Percentiles rank a stretch among this genome's conserved stretches.
phyloP scores from a whole-genome alignment of 768 basidiomycete species.

The Mycena latifolia region DNA sequence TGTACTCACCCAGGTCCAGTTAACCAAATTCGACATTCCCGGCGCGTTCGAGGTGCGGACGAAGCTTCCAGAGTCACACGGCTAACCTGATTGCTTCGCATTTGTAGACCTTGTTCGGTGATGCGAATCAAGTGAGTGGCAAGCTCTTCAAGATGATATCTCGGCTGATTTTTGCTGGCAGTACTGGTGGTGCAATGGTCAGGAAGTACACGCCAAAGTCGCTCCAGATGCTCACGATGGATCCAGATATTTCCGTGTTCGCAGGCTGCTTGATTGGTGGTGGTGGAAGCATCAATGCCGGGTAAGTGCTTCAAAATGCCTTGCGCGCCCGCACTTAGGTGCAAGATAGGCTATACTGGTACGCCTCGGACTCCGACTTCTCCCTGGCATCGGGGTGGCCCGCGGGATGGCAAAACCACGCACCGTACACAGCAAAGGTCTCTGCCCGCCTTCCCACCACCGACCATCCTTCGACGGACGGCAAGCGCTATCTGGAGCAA shows the following conservation, averaged over 20 bases:
- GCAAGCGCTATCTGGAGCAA: conserved; percentile 68
- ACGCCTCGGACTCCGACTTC: conserved; percentile 65
- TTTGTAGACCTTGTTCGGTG: conserved; percentile 53
- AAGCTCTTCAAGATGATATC: neutral
- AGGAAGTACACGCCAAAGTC: neutral
- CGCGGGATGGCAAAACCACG: conserved; percentile 63
- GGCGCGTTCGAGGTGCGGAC: conserved; percentile 44
- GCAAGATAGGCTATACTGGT: conserved; percentile 62
- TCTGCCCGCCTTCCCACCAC: conserved; percentile 66
- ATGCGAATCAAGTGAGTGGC: conserved; percentile 15
- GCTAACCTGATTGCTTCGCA: neutral
- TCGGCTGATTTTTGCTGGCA: conserved; percentile 29
- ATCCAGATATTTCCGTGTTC: conserved; percentile 67
- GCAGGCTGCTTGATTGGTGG: conserved; percentile 75
- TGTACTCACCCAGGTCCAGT: conserved; percentile 43
- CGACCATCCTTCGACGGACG: conserved; percentile 70
- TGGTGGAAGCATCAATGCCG: conserved; percentile 76
- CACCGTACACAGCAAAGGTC: conserved; percentile 62
- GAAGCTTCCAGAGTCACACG: neutral
- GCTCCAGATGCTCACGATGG: neutral
- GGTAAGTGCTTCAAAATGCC: conserved; percentile 48
- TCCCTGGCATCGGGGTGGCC: conserved; percentile 66
- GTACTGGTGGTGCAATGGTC: conserved; percentile 79
- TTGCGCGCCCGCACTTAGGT: neutral
- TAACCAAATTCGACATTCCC: conserved; percentile 76